phyloP scores from a whole-genome alignment of 257 asterid genomes.

The Thymus mandschuricus region DNA sequence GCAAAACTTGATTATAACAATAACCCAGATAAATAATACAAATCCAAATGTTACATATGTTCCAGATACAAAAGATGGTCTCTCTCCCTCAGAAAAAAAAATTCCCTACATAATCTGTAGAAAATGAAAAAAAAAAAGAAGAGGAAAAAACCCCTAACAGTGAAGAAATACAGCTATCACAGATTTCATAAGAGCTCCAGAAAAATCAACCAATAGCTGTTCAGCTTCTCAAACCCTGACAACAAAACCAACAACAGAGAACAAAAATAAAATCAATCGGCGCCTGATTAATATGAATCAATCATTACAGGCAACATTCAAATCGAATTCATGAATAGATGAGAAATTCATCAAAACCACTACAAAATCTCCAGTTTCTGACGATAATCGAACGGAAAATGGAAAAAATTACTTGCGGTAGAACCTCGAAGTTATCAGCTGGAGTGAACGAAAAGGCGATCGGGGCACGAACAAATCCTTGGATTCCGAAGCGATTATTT shows the following conservation, averaged over 20 bases:
- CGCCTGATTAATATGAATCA: constrained; percentile 23
- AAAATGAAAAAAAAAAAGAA: constrained; percentile 2
- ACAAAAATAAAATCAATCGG: constrained; percentile 41
- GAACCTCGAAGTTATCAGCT: constrained; percentile 43
- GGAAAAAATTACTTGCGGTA: constrained; percentile 32
- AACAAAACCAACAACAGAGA: constrained; percentile 49
- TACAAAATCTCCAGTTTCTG: constrained; percentile 7
- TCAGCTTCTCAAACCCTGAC: constrained; percentile 67
- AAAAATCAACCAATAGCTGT: constrained; percentile 58
- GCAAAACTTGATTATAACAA: constrained; percentile 31
- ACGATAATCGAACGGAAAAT: constrained; percentile 1
- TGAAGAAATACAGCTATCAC: constrained; percentile 41
- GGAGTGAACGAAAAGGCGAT: constrained; percentile 29
- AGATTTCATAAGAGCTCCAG: constrained; percentile 55
- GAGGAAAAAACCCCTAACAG: constrained; percentile 19
- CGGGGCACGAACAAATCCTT: constrained; percentile 34
- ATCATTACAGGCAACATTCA: constrained; percentile 33
- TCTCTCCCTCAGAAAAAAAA: constrained; percentile 30
- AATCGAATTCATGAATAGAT: constrained; percentile 15
- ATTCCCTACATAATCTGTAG: constrained; percentile 33
- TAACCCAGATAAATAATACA: constrained; percentile 39
- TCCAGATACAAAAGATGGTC: constrained; percentile 37
- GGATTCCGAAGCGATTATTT: constrained; percentile 19
- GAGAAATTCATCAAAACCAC: constrained; percentile 2
- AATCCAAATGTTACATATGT: constrained; percentile 50